phyloP scores from a whole-genome alignment of 495 filamentous ascomycete species.

The Penicillium arizonense region DNA sequence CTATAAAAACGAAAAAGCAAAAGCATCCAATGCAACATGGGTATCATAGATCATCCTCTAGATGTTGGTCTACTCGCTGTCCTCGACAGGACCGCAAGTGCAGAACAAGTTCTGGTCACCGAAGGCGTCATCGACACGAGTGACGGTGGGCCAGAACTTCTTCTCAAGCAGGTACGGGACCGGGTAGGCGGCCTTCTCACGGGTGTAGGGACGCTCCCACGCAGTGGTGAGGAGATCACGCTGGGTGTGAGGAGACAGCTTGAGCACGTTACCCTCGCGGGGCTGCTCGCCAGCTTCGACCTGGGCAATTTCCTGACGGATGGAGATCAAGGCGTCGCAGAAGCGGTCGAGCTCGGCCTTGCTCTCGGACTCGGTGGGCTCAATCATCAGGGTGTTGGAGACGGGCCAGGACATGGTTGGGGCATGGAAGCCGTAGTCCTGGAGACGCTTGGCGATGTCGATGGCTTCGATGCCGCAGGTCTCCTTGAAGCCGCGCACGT shows the following conservation, averaged over 20 bases:
- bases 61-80: constrained; percentile 33
- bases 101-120: constrained; percentile 95
- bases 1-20: constrained; percentile 5
- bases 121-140: constrained; percentile 87
- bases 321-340: constrained; percentile 86
- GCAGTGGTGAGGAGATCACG: constrained; percentile 68
- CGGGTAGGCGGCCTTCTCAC: constrained; percentile 88
- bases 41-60: constrained; percentile 33
- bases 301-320: constrained; percentile 81
- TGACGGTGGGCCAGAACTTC: constrained; percentile 97
- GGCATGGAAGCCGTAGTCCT: constrained; percentile 98
- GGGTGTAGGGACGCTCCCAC: constrained; percentile 77
- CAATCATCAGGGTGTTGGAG: constrained; percentile 95
- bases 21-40: constrained; percentile 28
- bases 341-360: constrained; percentile 95
- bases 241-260: constrained; percentile 87
- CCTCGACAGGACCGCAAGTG: constrained; percentile 81
- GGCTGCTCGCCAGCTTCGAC: constrained; percentile 80
- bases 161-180: constrained; percentile 83
- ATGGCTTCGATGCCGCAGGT: constrained; percentile 87
- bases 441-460: constrained; percentile 94
- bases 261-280: constrained; percentile 82
- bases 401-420: constrained; percentile 99
- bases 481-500: constrained; percentile 83
- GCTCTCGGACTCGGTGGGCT: constrained; percentile 94